These are phyloP conservation scores for Boletus mariae DNA, from an alignment of 1,284 basidiomycete genomes.

Conservation along the genomic window DNA sequence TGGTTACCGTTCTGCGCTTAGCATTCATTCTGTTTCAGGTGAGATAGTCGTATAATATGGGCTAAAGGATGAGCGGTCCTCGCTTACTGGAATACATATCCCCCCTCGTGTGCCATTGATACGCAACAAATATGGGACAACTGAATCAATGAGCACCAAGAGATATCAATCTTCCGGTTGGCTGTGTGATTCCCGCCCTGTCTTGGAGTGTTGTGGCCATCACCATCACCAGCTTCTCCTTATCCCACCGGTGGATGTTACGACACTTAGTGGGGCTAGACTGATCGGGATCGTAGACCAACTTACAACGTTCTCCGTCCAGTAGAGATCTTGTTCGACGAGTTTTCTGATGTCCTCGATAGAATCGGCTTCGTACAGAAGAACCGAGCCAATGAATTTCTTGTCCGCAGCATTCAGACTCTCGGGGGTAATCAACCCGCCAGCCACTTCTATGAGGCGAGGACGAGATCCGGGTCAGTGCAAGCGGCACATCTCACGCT, in stretches of 20 bases:
- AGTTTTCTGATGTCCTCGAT: constrained; percentile 45
- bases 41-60: not conserved
- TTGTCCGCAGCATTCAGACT: constrained; percentile 35
- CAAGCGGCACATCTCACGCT: constrained; percentile 5
- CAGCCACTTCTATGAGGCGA: constrained; percentile 40
- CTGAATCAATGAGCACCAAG: not conserved
- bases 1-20: too few relatives aligned
- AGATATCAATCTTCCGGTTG: constrained; percentile 20
- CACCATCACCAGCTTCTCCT: constrained; percentile 39
- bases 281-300: not conserved
- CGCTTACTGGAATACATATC: not conserved
- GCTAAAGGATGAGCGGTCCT: not conserved
- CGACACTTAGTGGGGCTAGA: constrained; percentile 3
- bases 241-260: constrained; percentile 33
- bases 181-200: constrained; percentile 20
- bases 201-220: constrained; percentile 36
- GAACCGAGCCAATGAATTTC: constrained; percentile 48
- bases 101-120: not conserved
- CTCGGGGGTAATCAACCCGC: constrained; percentile 45
- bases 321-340: constrained; percentile 54
- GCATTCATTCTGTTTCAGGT: not conserved
- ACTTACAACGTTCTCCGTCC: constrained; percentile 53
- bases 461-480: constrained; percentile 4
- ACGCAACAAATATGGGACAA: not conserved
- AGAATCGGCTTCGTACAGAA: constrained; percentile 47